phyloP scores from a whole-genome alignment of 306 rosid genomes.

The Urtica urens region DNA sequence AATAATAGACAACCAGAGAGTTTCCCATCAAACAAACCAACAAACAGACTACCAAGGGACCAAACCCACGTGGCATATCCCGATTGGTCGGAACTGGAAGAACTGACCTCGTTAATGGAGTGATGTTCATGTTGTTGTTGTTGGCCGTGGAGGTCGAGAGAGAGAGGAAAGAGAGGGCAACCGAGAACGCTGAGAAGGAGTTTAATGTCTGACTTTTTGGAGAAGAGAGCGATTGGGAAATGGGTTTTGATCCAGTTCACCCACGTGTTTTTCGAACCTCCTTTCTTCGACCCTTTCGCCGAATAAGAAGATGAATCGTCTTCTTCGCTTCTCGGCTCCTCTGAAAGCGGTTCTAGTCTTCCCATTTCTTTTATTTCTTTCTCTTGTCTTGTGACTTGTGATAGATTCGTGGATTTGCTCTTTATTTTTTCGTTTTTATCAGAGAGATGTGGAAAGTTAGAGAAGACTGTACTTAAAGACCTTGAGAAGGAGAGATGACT shows the following conservation, averaged over 20 bases:
- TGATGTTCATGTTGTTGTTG: no score
- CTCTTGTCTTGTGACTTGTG: conserved; percentile 1
- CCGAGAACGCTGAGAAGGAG: conserved; percentile 82
- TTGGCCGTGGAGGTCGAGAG: conserved; percentile 36
- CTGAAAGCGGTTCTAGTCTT: conserved; percentile 76
- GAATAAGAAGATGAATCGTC: conserved; percentile 5
- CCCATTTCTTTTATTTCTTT: conserved; percentile 27
- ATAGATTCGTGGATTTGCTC: no score
- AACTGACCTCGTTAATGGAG: conserved; percentile 53
- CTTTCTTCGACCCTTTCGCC: conserved; percentile 28
- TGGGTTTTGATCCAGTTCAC: conserved; percentile 79
- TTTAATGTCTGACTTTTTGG: conserved; percentile 60
- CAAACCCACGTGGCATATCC: no score
- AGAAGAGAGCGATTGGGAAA: conserved; percentile 30
- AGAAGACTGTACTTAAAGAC: background rate
- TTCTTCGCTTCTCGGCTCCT: conserved; percentile 73
- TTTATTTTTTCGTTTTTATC: background rate
- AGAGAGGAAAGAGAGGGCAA: conserved; percentile 81
- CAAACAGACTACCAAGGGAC: no score
- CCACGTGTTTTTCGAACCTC: conserved; percentile 47
- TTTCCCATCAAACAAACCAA: no score
- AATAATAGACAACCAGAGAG: no score
- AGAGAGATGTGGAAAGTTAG: background rate
- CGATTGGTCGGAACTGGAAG: no score
- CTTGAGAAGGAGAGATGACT: conserved; percentile 1